These are phyloP conservation scores for Cercospora nicotianae DNA, from an alignment of 2,329 filamentous ascomycete genomes.

Conservation along the genomic window DNA sequence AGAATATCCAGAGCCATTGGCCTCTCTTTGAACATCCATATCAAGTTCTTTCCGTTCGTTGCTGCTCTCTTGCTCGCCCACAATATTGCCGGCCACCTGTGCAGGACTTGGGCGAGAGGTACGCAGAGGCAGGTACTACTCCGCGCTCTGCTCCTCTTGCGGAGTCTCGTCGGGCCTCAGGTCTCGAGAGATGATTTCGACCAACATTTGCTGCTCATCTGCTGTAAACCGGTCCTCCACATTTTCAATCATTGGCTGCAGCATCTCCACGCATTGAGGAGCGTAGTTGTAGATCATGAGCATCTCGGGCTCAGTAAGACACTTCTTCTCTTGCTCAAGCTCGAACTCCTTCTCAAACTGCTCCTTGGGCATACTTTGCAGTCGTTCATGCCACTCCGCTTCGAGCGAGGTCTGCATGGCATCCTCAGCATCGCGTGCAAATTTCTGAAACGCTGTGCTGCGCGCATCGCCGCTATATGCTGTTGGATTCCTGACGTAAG, in stretches of 20 bases:
- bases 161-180: conserved; percentile 22
- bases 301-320: conserved; percentile 39
- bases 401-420: conserved; percentile 32
- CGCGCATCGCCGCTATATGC: conserved; percentile 32
- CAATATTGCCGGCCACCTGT: background rate
- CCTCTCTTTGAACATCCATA: background rate
- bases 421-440: conserved; percentile 30
- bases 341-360: conserved; percentile 33
- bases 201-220: conserved; percentile 37
- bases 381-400: conserved; percentile 30
- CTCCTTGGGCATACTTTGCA: conserved; percentile 30
- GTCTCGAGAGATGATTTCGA: conserved; percentile 29
- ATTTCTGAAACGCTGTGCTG: conserved; percentile 27
- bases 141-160: conserved; percentile 10
- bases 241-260: conserved; percentile 41
- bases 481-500: conserved; percentile 33
- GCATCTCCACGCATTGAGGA: conserved; percentile 35
- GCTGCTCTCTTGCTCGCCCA: background rate
- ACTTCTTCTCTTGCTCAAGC: conserved; percentile 36
- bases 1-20: background rate
- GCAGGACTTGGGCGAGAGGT: background rate
- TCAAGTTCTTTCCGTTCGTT: background rate
- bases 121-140: conserved; percentile 17
- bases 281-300: conserved; percentile 39
- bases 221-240: conserved; percentile 36